Conservation (phyloP, 192 early-diverging fungal genomes). For the Jimgerdemannia flammicorona region DNA sequence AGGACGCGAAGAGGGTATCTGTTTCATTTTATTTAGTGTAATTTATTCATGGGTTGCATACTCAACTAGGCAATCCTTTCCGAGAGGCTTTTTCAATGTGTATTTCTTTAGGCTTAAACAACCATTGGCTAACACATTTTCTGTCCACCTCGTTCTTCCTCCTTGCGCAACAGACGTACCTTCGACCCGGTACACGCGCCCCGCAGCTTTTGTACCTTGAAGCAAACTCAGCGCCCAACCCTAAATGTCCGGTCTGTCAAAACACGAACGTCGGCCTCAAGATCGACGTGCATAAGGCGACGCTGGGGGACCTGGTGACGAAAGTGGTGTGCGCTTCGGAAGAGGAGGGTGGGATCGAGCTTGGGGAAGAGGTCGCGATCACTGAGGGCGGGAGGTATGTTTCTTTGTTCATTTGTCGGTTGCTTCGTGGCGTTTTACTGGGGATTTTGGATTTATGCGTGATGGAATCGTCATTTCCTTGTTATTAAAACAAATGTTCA, state of each 20-base stretch:
- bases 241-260: constrained; percentile 73
- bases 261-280: constrained; percentile 58
- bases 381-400: constrained; percentile 61
- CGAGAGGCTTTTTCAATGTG: background rate
- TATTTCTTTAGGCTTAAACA: too few species aligned
- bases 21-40: background rate
- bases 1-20: constrained; percentile 52
- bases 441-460: too few species aligned
- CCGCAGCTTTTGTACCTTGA: constrained; percentile 63
- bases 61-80: too few species aligned
- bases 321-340: constrained; percentile 24
- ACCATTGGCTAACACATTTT: too few species aligned
- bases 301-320: constrained; percentile 65
- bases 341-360: constrained; percentile 44
- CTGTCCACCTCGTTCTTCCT: background rate
- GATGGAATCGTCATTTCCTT: background rate
- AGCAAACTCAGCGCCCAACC: constrained; percentile 60
- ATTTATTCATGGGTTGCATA: background rate
- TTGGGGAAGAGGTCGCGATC: constrained; percentile 71
- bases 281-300: constrained; percentile 54
- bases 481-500: background rate
- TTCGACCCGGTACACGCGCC: constrained; percentile 55
- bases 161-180: constrained; percentile 42
- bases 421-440: too few species aligned
- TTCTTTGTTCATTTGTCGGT: background rate